Evolutionary conservation across 1,139 yeast species (phyloP).

Genomic region (Saccharomyces hybrid): DNA sequence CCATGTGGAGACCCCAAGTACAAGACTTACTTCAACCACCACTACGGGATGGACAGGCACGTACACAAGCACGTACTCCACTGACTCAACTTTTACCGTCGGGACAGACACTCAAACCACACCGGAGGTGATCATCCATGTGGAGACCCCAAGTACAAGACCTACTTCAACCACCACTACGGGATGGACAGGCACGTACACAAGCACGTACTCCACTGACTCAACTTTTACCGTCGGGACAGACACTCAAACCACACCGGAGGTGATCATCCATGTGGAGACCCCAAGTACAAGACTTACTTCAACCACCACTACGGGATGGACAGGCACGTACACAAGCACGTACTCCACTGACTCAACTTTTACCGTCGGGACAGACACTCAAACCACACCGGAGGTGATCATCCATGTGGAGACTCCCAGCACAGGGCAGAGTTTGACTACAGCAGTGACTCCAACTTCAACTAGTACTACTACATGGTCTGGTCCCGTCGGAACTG

Average conservation of each 20-base stretch:
- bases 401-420: slow-evolving; percentile 9
- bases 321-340: slow-evolving; percentile 25
- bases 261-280: not conserved
- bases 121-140: slow-evolving; percentile 14
- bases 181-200: slow-evolving; percentile 8
- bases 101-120: slow-evolving; percentile 8
- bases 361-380: slow-evolving; percentile 7
- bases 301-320: slow-evolving; percentile 21
- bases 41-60: slow-evolving; percentile 29
- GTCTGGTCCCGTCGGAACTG: not conserved
- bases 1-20: slow-evolving; percentile 16
- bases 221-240: slow-evolving; percentile 2
- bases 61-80: slow-evolving; percentile 16
- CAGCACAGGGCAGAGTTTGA: not conserved
- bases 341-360: slow-evolving; percentile 13
- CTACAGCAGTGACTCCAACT: not conserved
- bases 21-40: slow-evolving; percentile 9
- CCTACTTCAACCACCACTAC: slow-evolving; percentile 5
- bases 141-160: slow-evolving; percentile 13
- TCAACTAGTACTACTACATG: not conserved
- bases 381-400: slow-evolving; percentile 12
- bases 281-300: too few species aligned
- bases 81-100: slow-evolving; percentile 9
- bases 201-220: slow-evolving; percentile 10
- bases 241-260: slow-evolving; percentile 6